A percentile compares a stretch with the other conserved stretches of the same genome.
Conservation (phyloP, 192 early-diverging fungal genomes). For the Dimargaris xerosporica region DNA sequence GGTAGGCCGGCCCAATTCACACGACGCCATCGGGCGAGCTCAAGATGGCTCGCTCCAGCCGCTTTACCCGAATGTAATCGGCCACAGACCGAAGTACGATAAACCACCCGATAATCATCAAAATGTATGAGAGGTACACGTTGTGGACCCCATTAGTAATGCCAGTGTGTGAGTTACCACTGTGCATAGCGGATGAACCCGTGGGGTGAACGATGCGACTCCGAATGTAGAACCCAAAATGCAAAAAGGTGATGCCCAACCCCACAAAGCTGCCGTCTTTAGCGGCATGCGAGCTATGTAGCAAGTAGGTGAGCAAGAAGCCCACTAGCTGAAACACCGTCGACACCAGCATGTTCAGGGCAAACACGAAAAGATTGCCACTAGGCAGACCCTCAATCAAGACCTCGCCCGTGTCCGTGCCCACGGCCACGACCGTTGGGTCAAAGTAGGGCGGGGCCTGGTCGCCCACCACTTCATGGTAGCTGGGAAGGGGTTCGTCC, state of each 20-base stretch:
- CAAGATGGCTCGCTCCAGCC: conserved; percentile 53
- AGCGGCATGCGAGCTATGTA: conserved; percentile 82
- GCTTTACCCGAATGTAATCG: conserved; percentile 55
- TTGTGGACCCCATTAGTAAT: conserved; percentile 33
- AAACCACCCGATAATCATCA: conserved; percentile 58
- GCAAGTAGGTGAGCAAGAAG: conserved; percentile 79
- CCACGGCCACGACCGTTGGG: conserved; percentile 55
- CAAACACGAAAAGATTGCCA: conserved; percentile 55
- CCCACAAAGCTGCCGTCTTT: conserved; percentile 65
- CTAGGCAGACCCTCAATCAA: conserved; percentile 86
- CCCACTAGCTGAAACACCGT: conserved; percentile 68
- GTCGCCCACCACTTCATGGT: conserved; percentile 64
- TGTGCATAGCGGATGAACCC: conserved; percentile 11
- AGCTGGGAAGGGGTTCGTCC: conserved; percentile 32
- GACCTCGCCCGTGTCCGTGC: conserved; percentile 64
- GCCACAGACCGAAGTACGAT: conserved; percentile 55
- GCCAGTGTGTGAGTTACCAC: conserved; percentile 16
- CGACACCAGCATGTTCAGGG: conserved; percentile 69
- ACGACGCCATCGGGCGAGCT: conserved; percentile 33
- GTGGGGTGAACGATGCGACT: conserved; percentile 28
- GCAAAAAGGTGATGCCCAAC: conserved; percentile 66
- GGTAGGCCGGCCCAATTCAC: too few relatives aligned
- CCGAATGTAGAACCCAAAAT: conserved; percentile 58
- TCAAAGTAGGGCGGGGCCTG: conserved; percentile 62
- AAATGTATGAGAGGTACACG: conserved; percentile 51